Base-by-base conservation (phyloP, 345 rosid species). In the Syzygium grande region DNA sequence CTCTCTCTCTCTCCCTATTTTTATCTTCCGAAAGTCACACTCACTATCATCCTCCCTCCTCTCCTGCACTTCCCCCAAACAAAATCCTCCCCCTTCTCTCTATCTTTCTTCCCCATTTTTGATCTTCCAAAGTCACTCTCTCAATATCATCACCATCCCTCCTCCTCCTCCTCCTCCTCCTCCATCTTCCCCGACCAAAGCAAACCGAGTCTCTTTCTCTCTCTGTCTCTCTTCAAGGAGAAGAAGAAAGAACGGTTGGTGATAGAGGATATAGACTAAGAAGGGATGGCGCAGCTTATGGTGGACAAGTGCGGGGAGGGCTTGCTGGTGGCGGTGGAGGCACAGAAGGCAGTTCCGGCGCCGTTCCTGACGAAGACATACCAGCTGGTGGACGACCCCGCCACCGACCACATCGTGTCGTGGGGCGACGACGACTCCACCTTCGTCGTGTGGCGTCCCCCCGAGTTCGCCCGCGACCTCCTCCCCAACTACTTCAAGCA, bases 401-500 rank as follows among this genome's bases (percentile, higher is more conserved):
- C 93, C 90, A 95, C 98, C 4, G 99, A 98, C 94, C 97, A 96
- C 89, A 89, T 98, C 41, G 98, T 98, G 21, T 98, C 99, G 51
- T 98, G 99, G 99, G 99, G 98, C 2, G 98, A 98, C 88, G 99
- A 98, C 85, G 98, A 95, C 90, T 77, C 97, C 59, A 96, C 98
- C 89, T 98, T 98, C 86, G 94, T 98, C 84, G 99, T 98, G 73
- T 98, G 99, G 99, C 89, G 98, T 38, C 99, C 99, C 2, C 97
- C 99, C 13, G 99, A 96, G 93, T 98, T 98, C 84, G 98, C 99
- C 85, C 96, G 99, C 51, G 99, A 98, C 90, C 97, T 98, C 51
- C 98, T 98, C 5, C 99, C 99, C 22, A 98, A 96, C 91, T 96
- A 98, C 93, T 98, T 98, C 93, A 96, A 98, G 92, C 99, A 98